A percentile compares a stretch with the other conserved stretches of the same genome.
Conservation (phyloP, 2,329 filamentous ascomycete species). For the Alternaria brassicicola region DNA sequence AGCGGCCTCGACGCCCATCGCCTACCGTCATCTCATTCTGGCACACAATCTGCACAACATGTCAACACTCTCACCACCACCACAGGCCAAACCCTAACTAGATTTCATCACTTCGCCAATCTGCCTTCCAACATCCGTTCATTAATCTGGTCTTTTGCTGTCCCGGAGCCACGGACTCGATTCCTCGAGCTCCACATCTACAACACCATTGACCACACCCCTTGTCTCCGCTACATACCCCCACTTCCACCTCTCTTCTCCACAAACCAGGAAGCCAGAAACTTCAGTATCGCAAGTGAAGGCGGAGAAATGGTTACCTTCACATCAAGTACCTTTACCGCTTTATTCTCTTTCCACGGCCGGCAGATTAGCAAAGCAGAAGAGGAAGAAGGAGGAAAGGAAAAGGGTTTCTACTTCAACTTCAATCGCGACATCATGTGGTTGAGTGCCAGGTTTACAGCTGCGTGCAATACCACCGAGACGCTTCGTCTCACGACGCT, state of each 20-base stretch:
- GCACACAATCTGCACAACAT: not conserved
- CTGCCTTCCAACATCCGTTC: constrained; percentile 3
- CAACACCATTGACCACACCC: constrained; percentile 10
- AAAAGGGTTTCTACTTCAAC: constrained; percentile 16
- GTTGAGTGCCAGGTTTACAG: constrained; percentile 19
- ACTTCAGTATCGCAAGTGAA: constrained; percentile 11
- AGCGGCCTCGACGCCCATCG: not conserved
- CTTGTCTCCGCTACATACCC: constrained; percentile 15
- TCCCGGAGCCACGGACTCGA: constrained; percentile 15
- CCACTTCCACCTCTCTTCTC: constrained; percentile 18
- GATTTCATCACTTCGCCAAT: constrained; percentile 1
- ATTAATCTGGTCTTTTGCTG: constrained; percentile 12
- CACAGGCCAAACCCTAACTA: not conserved
- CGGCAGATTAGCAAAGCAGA: not conserved
- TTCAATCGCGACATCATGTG: constrained; percentile 17
- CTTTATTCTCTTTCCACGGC: not conserved
- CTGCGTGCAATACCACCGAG: constrained; percentile 4
- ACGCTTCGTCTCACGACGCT: constrained; percentile 11
- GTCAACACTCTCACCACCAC: not conserved
- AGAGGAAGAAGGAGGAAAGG: not conserved
- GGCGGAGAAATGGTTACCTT: constrained; percentile 15
- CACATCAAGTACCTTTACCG: not conserved
- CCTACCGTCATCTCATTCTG: not conserved
- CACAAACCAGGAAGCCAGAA: constrained; percentile 9
- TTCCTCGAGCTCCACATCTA: constrained; percentile 22